Evolutionary conservation across 1,139 yeast genomes (phyloP), one percentile per base, ranked within the genome.

Genomic region (Nadsonia starkeyi-henricii): DNA sequence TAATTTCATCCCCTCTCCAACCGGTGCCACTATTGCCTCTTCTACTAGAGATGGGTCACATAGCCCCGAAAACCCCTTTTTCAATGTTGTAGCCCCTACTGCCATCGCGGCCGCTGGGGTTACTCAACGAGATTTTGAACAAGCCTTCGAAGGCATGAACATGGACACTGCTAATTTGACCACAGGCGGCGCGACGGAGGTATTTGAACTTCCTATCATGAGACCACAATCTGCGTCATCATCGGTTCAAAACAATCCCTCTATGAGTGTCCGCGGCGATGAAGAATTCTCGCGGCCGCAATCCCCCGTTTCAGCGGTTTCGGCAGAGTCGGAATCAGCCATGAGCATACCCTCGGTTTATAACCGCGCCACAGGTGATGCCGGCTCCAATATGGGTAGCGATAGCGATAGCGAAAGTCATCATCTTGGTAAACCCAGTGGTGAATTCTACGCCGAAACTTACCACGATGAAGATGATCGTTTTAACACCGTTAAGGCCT

Each of bases 231-330:
- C 95, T 0, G 77, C 84, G 47, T 83, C 96, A 0, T 86, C 96
- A 0, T 85, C 95, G 49, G 94, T 88, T 19, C 93, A 85, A 58
- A 88, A 88, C 65, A 88, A 89, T 62, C 88, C 96, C 2, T 89
- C 96, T 0, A 76, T 80, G 63, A 85, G 95, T 21, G 95, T 84
- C 9, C 78, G 94, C 51, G 91, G 83, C 53, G 94, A 83, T 57
- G 77, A 77, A 45, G 85, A 79, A 51, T 70, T 74, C 7, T 77
- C 84, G 48, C 77, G 77, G 48, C 75, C 80, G 37, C 81, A 75
- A 33, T 77, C 84, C 1, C 73, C 80, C 12, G 46, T 43, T 20
- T 47, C 49, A 18, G 17, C 15, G 4, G 39, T 13, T 7, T 33
- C 39, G 17, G 12, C 17, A 4, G 17, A 12, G 39, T 12, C 17